A percentile compares a stretch with the other conserved stretches of the same genome.
Evolutionary conservation across 106 monocot genomes (phyloP).

Genomic region (Dactylorhiza incarnata): DNA sequence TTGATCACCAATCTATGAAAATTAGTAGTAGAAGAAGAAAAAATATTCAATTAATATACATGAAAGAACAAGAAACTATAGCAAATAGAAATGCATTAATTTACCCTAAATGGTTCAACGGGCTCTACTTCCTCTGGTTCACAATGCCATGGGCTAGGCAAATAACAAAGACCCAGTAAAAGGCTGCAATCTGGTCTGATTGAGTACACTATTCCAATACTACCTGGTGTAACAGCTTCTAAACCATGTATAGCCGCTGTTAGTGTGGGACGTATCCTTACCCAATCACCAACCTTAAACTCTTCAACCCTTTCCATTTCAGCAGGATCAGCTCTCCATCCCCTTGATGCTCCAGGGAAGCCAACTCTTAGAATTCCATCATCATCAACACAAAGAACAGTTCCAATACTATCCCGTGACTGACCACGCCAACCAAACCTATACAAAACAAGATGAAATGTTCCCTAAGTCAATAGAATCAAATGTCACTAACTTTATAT

Average conservation of each 20-base stretch:
- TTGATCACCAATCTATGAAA: conserved; percentile 78
- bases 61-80: neutral
- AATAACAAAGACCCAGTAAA: conserved; percentile 77
- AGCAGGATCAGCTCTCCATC: conserved; percentile 99
- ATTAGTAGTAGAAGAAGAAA: neutral
- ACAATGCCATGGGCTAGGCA: conserved; percentile 87
- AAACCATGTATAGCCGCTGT: conserved; percentile 87
- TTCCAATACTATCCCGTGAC: conserved; percentile 96
- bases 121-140: conserved; percentile 99
- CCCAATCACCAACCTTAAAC: conserved; percentile 98
- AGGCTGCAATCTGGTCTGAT: conserved; percentile 97
- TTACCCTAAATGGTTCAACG: conserved; percentile 94
- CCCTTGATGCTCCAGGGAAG: conserved; percentile 97
- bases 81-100: neutral
- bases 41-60: neutral
- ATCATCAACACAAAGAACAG: conserved; percentile 99
- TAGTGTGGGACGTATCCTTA: conserved; percentile 70
- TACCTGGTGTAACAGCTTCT: conserved; percentile 87
- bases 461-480: neutral
- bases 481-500: neutral
- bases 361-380: conserved; percentile 95
- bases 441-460: conserved; percentile 5
- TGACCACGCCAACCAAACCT: conserved; percentile 98
- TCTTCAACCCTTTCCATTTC: conserved; percentile 99
- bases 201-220: conserved; percentile 81